Evolutionary conservation across 176 grass and related monocot genomes (phyloP), one percentile per base, ranked within the genome.

Genomic region (Elaeis guineensis): DNA sequence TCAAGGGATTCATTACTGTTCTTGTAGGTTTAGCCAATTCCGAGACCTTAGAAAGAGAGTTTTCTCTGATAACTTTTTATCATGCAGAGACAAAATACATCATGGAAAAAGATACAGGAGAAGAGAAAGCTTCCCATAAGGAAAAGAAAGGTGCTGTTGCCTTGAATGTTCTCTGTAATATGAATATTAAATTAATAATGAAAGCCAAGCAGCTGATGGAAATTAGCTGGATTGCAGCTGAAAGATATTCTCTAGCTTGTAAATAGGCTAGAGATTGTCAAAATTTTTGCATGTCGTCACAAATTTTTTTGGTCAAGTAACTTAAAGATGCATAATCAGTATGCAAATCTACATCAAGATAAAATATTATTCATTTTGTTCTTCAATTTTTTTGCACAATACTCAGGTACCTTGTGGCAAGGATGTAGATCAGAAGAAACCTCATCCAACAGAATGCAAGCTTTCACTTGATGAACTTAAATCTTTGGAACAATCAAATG

Each of bases 401-500:
- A 44, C 72, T 66, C 56, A 98, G 94, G 85, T 83, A 51, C 64
- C 59, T 73, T 76, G 56, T 71, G 67, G 65, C 54, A 89, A 72
- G 72, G 64, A 59, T 78, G 53, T 74, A 63, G 54, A 21, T 78
- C 52, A 2, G 48, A 78, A 83, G 77, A 76, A 78, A 59, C 56
- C 79, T 56, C 54, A 66, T 70, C 44, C 29, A 58, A 64, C 80
- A 61, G 82, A 81, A 28, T 98, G 94, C 51, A 83, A 84, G 63
- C 94, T 98, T 80, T 81, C 79, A 71, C 63, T 78, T 64, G 76
- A 86, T 79, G 62, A 79, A 64, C 61, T 68, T 15, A 69, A 82
- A 59, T 80, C 59, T 6, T 83, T 56, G 35, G 88, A 89, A 70
- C 70, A 67, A 62, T 82, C 59, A 30, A 80, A 21, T 74, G 71